Conservation (phyloP, 768 basidiomycete genomes). For the Lepiota venenata region DNA sequence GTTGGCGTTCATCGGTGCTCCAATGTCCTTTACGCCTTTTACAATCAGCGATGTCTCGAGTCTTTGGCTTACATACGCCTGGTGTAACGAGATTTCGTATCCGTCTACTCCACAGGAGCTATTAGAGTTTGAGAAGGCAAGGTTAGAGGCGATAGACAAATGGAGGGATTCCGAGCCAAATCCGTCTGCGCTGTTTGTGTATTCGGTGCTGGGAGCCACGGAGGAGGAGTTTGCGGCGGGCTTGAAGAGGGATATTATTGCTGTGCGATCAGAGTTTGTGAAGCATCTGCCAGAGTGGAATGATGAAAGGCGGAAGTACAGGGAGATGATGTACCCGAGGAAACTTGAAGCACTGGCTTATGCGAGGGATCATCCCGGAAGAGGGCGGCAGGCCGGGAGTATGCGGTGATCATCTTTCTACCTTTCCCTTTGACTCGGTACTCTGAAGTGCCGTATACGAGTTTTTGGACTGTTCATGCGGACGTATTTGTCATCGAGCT, state of each 20-base stretch:
- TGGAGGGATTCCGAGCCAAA: constrained; percentile 17
- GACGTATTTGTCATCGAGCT: too few relatives aligned
- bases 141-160: constrained; percentile 26
- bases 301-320: constrained; percentile 24
- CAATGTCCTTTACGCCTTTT: constrained; percentile 45
- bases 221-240: constrained; percentile 34
- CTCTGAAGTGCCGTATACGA: too few relatives aligned
- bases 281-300: constrained; percentile 30
- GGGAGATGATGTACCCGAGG: constrained; percentile 32
- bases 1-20: constrained; percentile 42
- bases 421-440: too few relatives aligned
- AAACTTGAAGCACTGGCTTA: constrained; percentile 32
- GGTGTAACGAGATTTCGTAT: constrained; percentile 28
- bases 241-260: constrained; percentile 31
- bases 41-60: constrained; percentile 45
- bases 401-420: too few relatives aligned
- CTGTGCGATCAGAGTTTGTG: constrained; percentile 25
- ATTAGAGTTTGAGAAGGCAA: constrained; percentile 33
- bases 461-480: too few relatives aligned
- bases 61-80: constrained; percentile 45
- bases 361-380: constrained; percentile 14
- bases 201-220: constrained; percentile 28
- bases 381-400: too few relatives aligned
- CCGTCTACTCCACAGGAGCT: constrained; percentile 29
- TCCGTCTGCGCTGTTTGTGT: constrained; percentile 32